Base-by-base conservation (phyloP, 2,329 filamentous ascomycete species). In the Mollisiaceae sp. region DNA sequence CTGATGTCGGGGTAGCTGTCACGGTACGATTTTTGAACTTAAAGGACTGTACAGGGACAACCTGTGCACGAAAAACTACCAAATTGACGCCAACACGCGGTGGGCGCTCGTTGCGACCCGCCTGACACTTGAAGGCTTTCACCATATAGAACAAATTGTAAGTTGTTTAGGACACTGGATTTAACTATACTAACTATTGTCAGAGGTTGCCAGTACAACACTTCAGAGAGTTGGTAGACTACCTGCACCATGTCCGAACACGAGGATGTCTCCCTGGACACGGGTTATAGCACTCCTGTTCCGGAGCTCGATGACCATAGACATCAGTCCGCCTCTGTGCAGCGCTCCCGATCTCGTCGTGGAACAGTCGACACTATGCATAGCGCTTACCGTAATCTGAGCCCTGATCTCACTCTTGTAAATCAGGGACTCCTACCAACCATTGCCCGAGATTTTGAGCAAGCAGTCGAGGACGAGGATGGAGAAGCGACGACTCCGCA, bases 301-400 rank as follows among this genome's bases (percentile, higher is more conserved):
- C 89, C 90, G 67, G 90, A 94, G 76, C 85, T 97, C 57, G 93
- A 97, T 76, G 93, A 97, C 77, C 94, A 97, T 80, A 91, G 93
- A 65, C 82, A 88, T 75, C 90, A 91, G 75, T 79, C 83, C 4
- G 78, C 83, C 27, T 85, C 88, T 43, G 79, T 88, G 27, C 89
- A 87, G 66, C 86, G 86, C 54, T 78, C 81, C 38, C 83, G 86
- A 20, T 80, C 85, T 65, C 87, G 91, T 62, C 85, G 91, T 63
- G 91, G 91, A 47, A 94, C 91, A 2, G 87, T 92, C 70, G 91
- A 91, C 70, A 92, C 90, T 62, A 81, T 91, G 4, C 86, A 89
- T 67, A 85, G 84, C 57, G 77, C 82, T 61, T 67, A 54, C n/a
- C 63, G 47, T 38, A 65, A 59, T 43, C 56, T 66, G 24, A 59